phyloP scores from a whole-genome alignment of 23 red algal genomes.

The Gracilaria domingensis region DNA sequence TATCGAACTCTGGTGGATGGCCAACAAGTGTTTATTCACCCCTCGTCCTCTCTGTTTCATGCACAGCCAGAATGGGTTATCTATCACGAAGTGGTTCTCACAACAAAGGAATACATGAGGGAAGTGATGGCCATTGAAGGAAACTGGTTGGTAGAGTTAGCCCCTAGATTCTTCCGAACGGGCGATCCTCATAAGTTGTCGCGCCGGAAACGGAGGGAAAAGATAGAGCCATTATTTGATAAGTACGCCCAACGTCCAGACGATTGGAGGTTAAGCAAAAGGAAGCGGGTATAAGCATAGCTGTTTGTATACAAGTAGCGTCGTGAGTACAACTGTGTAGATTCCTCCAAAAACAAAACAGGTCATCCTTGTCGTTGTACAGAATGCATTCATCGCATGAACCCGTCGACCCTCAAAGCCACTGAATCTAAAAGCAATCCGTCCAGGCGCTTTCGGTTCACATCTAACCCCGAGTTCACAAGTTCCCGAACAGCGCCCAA shows the following conservation, averaged over 20 bases:
- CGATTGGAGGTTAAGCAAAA: slow-evolving; percentile 84
- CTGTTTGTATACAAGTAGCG: slow-evolving; percentile 29
- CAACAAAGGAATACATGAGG: slow-evolving; percentile 97
- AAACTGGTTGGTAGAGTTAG: slow-evolving; percentile 91
- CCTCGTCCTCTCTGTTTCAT: slow-evolving; percentile 89
- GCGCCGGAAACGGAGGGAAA: slow-evolving; percentile 84
- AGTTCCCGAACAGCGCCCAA: slow-evolving; percentile 68
- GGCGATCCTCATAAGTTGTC: slow-evolving; percentile 88
- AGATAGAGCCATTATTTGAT: slow-evolving; percentile 93
- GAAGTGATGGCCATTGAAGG: slow-evolving; percentile 89
- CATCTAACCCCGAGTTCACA: slow-evolving; percentile 23
- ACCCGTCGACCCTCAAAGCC: slow-evolving; percentile 79
- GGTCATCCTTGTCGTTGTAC: background rate
- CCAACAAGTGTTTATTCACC: slow-evolving; percentile 94
- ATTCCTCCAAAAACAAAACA: background rate
- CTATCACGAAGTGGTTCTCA: slow-evolving; percentile 96
- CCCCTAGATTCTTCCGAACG: slow-evolving; percentile 89
- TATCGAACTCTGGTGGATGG: slow-evolving; percentile 84
- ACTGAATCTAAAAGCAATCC: slow-evolving; percentile 93
- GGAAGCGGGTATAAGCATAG: slow-evolving; percentile 51
- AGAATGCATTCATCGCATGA: slow-evolving; percentile 32
- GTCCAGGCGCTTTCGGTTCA: slow-evolving; percentile 71
- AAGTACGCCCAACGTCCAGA: slow-evolving; percentile 95
- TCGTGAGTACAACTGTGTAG: background rate
- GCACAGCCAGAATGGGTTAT: slow-evolving; percentile 92